phyloP scores from a whole-genome alignment of 1,139 yeast species.

The Lodderomyces pseudojiufengensis region DNA sequence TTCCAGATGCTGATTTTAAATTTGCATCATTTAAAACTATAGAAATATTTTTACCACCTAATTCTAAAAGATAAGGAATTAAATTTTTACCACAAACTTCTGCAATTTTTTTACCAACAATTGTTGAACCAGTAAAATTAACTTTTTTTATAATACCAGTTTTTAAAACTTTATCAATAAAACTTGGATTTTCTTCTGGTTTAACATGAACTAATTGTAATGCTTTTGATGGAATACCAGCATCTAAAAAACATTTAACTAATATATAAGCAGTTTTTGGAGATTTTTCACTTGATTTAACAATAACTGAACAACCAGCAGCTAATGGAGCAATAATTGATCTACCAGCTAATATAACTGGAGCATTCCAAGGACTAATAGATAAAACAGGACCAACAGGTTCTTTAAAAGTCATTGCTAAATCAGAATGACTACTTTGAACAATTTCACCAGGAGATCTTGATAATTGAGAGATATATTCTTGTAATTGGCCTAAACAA shows the following conservation, averaged over 20 bases:
- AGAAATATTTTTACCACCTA: slow-evolving; percentile 43
- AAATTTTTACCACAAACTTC: slow-evolving; percentile 28
- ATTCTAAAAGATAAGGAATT: slow-evolving; percentile 38
- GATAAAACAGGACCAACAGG: slow-evolving; percentile 46
- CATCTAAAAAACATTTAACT: slow-evolving; percentile 31
- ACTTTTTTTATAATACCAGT: slow-evolving; percentile 28
- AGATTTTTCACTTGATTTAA: slow-evolving; percentile 38
- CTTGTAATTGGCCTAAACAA: slow-evolving; percentile 21
- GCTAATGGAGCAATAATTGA: slow-evolving; percentile 42
- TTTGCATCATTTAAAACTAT: slow-evolving; percentile 34
- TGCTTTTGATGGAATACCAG: slow-evolving; percentile 36
- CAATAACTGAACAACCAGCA: slow-evolving; percentile 50
- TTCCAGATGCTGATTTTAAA: slow-evolving; percentile 28
- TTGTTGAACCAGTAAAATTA: slow-evolving; percentile 45
- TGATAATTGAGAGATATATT: slow-evolving; percentile 20
- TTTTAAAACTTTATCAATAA: slow-evolving; percentile 25
- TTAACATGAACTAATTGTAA: slow-evolving; percentile 33
- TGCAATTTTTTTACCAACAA: slow-evolving; percentile 34
- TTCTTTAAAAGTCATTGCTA: slow-evolving; percentile 29
- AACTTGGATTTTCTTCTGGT: slow-evolving; percentile 22
- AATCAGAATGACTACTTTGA: slow-evolving; percentile 18
- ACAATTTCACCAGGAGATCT: slow-evolving; percentile 23
- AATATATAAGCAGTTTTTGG: slow-evolving; percentile 28
- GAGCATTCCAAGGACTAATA: slow-evolving; percentile 50
- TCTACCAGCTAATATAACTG: slow-evolving; percentile 36